Conservation (phyloP, 192 early-diverging fungal species). For the Coemansia sp. region DNA sequence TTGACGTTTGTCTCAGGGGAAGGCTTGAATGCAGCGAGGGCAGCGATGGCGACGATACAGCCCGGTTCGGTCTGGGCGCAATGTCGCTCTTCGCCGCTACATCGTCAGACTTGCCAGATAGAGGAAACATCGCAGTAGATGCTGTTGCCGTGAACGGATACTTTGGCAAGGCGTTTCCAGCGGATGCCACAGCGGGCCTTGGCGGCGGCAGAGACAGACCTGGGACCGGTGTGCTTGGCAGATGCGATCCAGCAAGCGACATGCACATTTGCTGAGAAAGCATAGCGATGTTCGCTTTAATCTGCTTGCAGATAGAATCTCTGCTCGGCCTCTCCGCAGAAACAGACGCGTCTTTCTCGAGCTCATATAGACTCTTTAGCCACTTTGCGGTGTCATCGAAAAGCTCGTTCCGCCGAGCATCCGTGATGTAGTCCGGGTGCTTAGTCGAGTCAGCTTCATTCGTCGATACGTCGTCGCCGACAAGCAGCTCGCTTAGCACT, state of each 20-base stretch:
- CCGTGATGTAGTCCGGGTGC: not conserved
- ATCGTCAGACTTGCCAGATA: not conserved
- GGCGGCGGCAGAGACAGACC: slow-evolving; percentile 5
- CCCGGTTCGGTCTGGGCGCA: slow-evolving; percentile 17
- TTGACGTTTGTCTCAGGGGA: slow-evolving; percentile 11
- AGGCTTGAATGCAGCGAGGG: slow-evolving; percentile 20
- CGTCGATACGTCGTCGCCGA: not conserved
- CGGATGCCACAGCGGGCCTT: not conserved
- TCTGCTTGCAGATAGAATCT: not conserved
- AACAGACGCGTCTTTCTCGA: not conserved
- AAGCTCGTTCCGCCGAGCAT: not conserved
- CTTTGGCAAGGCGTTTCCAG: not conserved
- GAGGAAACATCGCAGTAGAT: not conserved
- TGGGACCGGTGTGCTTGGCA: slow-evolving; percentile 24
- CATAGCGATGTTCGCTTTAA: slow-evolving; percentile 13
- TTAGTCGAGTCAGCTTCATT: not conserved
- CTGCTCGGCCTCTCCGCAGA: not conserved
- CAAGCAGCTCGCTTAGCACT: slow-evolving; percentile 24
- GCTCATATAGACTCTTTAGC: not conserved
- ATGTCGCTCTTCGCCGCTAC: not conserved
- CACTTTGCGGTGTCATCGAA: not conserved
- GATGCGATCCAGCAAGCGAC: slow-evolving; percentile 15
- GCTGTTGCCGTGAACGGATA: not conserved
- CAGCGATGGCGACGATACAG: slow-evolving; percentile 34
- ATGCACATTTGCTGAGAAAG: slow-evolving; percentile 36